Conservation (phyloP, 257 asterid species). For the Plantago elongata region DNA sequence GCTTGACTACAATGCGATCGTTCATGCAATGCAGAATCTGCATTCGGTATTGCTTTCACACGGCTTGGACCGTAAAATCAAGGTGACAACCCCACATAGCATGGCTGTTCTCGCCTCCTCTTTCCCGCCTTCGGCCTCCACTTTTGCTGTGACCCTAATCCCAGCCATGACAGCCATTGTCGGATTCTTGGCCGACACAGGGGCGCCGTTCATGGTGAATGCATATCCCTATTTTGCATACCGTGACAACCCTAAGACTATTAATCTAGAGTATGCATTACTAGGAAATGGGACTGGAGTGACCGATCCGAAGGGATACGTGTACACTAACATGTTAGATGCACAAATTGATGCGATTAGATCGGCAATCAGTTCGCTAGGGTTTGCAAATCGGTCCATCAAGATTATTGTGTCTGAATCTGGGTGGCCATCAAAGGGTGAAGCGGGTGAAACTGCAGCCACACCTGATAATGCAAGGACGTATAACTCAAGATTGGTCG, state of each 20-base stretch:
- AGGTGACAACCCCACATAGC: slow-evolving; percentile 60
- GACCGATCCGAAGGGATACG: slow-evolving; percentile 41
- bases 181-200: slow-evolving; percentile 44
- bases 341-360: slow-evolving; percentile 64
- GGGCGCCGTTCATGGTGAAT: slow-evolving; percentile 58
- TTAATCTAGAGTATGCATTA: slow-evolving; percentile 41
- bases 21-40: slow-evolving; percentile 49
- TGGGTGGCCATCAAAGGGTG: slow-evolving; percentile 73
- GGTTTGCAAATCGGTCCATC: slow-evolving; percentile 34
- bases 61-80: slow-evolving; percentile 53
- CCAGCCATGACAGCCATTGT: slow-evolving; percentile 51
- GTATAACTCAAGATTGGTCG: slow-evolving; percentile 35
- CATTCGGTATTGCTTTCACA: slow-evolving; percentile 36
- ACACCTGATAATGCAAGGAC: slow-evolving; percentile 47
- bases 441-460: slow-evolving; percentile 40
- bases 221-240: slow-evolving; percentile 69
- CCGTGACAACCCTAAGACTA: slow-evolving; percentile 35
- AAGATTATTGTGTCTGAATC: slow-evolving; percentile 51
- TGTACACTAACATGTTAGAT: slow-evolving; percentile 49
- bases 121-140: slow-evolving; percentile 58
- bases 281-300: slow-evolving; percentile 40
- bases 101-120: slow-evolving; percentile 67
- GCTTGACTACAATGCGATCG: slow-evolving; percentile 39
- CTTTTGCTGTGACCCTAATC: slow-evolving; percentile 47
- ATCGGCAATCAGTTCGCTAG: slow-evolving; percentile 39